phyloP scores from a whole-genome alignment of 495 filamentous ascomycete genomes.

The Aspergillus conjunctus region DNA sequence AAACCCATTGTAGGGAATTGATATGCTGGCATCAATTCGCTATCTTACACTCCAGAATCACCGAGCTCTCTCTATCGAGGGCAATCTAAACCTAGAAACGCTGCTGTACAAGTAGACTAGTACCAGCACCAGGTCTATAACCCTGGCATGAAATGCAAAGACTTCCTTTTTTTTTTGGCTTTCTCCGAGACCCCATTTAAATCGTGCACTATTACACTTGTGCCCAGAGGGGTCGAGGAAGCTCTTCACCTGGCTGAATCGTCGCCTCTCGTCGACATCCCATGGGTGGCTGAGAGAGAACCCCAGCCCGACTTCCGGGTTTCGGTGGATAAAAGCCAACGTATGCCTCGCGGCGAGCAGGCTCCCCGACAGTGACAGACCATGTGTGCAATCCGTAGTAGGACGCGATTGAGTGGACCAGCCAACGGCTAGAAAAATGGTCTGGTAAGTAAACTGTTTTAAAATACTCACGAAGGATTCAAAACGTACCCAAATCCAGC shows the following conservation, averaged over 20 bases:
- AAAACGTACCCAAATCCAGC: constrained; percentile 78
- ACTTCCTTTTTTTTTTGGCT: not conserved
- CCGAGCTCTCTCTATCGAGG: not conserved
- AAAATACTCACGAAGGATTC: not conserved
- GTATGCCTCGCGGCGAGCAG: constrained; percentile 81
- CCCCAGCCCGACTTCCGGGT: constrained; percentile 31
- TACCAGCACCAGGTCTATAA: not conserved
- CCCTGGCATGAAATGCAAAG: not conserved
- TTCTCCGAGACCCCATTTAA: too few species aligned
- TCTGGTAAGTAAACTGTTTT: constrained; percentile 14
- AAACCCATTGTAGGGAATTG: not conserved
- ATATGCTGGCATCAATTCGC: constrained; percentile 1
- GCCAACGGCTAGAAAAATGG: constrained; percentile 68
- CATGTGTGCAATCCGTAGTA: constrained; percentile 92
- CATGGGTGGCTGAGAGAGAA: constrained; percentile 29
- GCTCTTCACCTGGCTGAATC: constrained; percentile 47
- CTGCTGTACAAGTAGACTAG: not conserved
- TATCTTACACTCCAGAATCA: constrained; percentile 6
- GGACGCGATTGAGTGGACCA: constrained; percentile 87
- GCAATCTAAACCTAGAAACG: not conserved
- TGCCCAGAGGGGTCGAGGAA: constrained; percentile 63
- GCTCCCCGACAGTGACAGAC: constrained; percentile 75
- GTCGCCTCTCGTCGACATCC: constrained; percentile 31
- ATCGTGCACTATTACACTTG: constrained; percentile 47
- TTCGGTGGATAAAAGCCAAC: constrained; percentile 66